phyloP scores from a whole-genome alignment of 371 early-diverging fungal genomes.

The Mortierella sp. region DNA sequence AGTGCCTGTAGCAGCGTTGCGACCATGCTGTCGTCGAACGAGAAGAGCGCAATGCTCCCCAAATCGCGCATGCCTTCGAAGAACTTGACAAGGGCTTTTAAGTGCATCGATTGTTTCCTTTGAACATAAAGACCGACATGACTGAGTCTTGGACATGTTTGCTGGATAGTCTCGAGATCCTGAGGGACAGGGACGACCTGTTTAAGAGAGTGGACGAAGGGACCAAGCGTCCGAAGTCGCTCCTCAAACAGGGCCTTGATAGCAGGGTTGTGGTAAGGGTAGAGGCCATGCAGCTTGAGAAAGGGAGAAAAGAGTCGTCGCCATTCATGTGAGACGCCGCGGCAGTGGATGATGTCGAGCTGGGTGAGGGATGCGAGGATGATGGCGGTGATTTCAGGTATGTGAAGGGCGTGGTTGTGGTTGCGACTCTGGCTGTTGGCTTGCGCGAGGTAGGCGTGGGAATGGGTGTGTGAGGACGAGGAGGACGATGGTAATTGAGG shows the following conservation, averaged over 20 bases:
- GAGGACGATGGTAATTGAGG: neutral
- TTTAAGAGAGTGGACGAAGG: conserved; percentile 33
- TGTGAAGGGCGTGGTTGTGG: conserved; percentile 28
- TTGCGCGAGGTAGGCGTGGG: neutral
- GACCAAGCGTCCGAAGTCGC: conserved; percentile 33
- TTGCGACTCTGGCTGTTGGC: neutral
- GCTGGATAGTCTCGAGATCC: conserved; percentile 32
- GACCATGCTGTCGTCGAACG: conserved; percentile 9
- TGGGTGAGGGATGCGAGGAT: conserved; percentile 22
- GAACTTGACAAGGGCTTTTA: conserved; percentile 9
- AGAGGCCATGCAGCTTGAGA: conserved; percentile 31
- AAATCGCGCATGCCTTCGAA: conserved; percentile 18
- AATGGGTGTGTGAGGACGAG: neutral
- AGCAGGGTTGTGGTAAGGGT: conserved; percentile 9
- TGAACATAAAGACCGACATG: conserved; percentile 22
- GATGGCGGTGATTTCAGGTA: conserved; percentile 40
- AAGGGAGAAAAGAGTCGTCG: conserved; percentile 37
- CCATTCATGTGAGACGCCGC: conserved; percentile 36
- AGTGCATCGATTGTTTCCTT: conserved; percentile 1
- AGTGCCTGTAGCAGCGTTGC: conserved; percentile 18
- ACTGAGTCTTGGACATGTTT: conserved; percentile 24
- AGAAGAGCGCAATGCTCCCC: conserved; percentile 26
- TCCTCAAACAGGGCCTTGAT: conserved; percentile 20
- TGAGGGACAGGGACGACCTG: conserved; percentile 22
- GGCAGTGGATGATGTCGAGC: conserved; percentile 32